A percentile compares a stretch with the other conserved stretches of the same genome.
phyloP scores from a whole-genome alignment of 1,284 basidiomycete genomes.

The Malassezia globosa region DNA sequence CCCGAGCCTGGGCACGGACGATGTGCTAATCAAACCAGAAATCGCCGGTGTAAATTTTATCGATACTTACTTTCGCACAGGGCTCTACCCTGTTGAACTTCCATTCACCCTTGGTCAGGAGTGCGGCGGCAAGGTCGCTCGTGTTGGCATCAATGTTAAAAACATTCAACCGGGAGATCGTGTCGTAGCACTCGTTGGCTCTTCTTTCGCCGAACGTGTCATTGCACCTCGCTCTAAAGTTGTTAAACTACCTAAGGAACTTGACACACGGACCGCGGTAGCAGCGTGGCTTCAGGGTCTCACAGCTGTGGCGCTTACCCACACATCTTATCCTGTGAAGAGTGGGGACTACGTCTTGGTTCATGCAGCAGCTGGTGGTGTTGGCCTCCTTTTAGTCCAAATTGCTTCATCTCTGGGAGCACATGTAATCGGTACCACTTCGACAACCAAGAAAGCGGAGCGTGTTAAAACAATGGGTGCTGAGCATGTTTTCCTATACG shows the following conservation, averaged over 20 bases:
- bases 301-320: constrained; percentile 67
- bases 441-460: constrained; percentile 68
- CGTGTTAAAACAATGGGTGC: constrained; percentile 72
- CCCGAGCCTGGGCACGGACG: constrained; percentile 55
- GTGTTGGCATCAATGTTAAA: constrained; percentile 49
- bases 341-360: constrained; percentile 57
- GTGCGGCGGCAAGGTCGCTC: constrained; percentile 62
- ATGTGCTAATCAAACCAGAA: constrained; percentile 68
- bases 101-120: constrained; percentile 72
- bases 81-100: constrained; percentile 53
- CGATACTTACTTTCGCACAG: constrained; percentile 55
- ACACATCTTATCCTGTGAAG: constrained; percentile 72
- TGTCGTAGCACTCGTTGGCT: constrained; percentile 54
- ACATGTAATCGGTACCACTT: constrained; percentile 86
- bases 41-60: constrained; percentile 51
- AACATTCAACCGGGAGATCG: constrained; percentile 55
- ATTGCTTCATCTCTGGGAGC: constrained; percentile 57
- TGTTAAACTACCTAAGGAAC: constrained; percentile 51
- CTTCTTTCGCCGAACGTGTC: constrained; percentile 64
- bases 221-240: constrained; percentile 58
- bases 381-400: constrained; percentile 53
- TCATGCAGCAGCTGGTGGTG: constrained; percentile 75
- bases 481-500: constrained; percentile 73
- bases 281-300: constrained; percentile 64
- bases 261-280: constrained; percentile 60